Evolutionary conservation across 805 yeast species (phyloP).

Genomic region (Zygotorulaspora florentina): DNA sequence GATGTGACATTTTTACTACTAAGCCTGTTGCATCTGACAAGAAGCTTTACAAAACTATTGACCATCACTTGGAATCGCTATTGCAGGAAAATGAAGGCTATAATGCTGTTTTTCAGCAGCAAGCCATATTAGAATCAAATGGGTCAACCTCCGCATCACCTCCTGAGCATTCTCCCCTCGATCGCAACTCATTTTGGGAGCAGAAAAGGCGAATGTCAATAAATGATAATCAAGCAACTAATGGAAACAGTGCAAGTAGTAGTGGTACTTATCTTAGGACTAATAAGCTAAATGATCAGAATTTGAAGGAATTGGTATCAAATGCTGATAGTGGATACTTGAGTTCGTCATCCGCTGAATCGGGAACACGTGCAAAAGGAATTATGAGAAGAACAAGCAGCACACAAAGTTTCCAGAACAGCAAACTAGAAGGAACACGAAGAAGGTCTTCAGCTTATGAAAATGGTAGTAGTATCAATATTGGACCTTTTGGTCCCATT

Average conservation of each 20-base stretch:
- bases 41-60: constrained; percentile 82
- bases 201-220: constrained; percentile 41
- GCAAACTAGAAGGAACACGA: constrained; percentile 10
- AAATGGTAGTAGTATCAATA: constrained; percentile 26
- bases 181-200: constrained; percentile 36
- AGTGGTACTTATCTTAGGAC: constrained; percentile 17
- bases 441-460: constrained; percentile 30
- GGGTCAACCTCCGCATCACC: constrained; percentile 12
- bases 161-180: constrained; percentile 16
- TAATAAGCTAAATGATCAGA: constrained; percentile 35
- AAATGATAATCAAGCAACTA: constrained; percentile 25
- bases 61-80: constrained; percentile 63
- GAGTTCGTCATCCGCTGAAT: constrained; percentile 32
- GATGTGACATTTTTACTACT: constrained; percentile 91
- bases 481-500: constrained; percentile 87
- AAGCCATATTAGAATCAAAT: constrained; percentile 18
- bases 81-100: constrained; percentile 37
- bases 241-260: constrained; percentile 3
- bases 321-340: constrained; percentile 26
- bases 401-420: constrained; percentile 23
- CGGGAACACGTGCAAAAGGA: constrained; percentile 13
- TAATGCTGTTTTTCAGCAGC: constrained; percentile 33
- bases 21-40: constrained; percentile 89
- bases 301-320: constrained; percentile 32
- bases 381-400: constrained; percentile 28